A percentile compares a stretch with the other conserved stretches of the same genome.
These are phyloP conservation scores for Podosphaera leucotricha DNA, from an alignment of 2,329 filamentous ascomycete genomes.

Conservation along the genomic window DNA sequence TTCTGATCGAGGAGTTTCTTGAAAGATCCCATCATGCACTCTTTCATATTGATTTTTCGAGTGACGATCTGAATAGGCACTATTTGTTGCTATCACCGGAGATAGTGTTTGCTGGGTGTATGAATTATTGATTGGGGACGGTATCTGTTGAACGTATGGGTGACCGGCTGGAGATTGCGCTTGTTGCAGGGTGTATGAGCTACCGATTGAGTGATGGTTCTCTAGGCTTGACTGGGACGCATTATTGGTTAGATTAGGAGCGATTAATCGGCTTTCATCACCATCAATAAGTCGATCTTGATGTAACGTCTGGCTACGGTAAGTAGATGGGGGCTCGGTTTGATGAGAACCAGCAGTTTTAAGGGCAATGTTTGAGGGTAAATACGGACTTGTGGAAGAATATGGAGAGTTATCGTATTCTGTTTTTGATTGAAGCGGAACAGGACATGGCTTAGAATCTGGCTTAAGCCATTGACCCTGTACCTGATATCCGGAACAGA, in stretches of 20 bases:
- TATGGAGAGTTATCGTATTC: slow-evolving; percentile 27
- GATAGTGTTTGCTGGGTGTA: slow-evolving; percentile 28
- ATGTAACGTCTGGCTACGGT: slow-evolving; percentile 36
- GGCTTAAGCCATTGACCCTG: slow-evolving; percentile 59
- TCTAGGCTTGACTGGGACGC: slow-evolving; percentile 9
- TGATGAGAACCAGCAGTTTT: slow-evolving; percentile 14
- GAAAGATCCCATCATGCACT: no score
- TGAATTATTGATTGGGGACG: slow-evolving; percentile 28
- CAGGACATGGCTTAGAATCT: slow-evolving; percentile 39
- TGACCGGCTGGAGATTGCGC: background rate
- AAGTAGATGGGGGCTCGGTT: slow-evolving; percentile 32
- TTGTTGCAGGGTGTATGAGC: background rate
- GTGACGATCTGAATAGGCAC: slow-evolving; percentile 15
- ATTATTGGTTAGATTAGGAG: slow-evolving; percentile 33
- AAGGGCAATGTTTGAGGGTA: slow-evolving; percentile 9
- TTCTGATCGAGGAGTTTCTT: no score
- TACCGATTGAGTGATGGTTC: background rate
- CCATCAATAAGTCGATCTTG: slow-evolving; percentile 27
- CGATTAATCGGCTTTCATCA: slow-evolving; percentile 35
- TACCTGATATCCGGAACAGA: slow-evolving; percentile 75
- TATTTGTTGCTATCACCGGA: slow-evolving; percentile 30
- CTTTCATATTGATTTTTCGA: slow-evolving; percentile 33
- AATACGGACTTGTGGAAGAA: slow-evolving; percentile 34
- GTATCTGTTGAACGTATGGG: no score
- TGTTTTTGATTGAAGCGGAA: slow-evolving; percentile 70